Evolutionary conservation across 2,329 filamentous ascomycete species (phyloP).

Genomic region (Hymenoscyphus fraxineus): DNA sequence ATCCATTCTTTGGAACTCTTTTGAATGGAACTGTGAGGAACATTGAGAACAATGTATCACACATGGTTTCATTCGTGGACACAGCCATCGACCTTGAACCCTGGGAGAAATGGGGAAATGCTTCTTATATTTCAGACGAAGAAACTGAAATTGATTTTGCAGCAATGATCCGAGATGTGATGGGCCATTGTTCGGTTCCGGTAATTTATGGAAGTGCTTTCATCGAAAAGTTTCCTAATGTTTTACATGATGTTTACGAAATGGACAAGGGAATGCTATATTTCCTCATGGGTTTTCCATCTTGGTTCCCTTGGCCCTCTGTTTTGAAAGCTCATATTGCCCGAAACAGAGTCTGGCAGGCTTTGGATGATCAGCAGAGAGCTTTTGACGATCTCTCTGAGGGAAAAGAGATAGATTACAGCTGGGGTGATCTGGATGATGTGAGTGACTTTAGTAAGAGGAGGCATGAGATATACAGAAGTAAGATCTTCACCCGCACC

Average conservation of each 20-base stretch:
- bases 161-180: slow-evolving; percentile 52
- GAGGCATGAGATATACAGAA: slow-evolving; percentile 40
- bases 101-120: slow-evolving; percentile 55
- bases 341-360: slow-evolving; percentile 39
- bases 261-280: slow-evolving; percentile 52
- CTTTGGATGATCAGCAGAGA: slow-evolving; percentile 40
- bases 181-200: slow-evolving; percentile 47
- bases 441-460: slow-evolving; percentile 43
- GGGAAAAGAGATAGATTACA: slow-evolving; percentile 39
- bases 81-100: slow-evolving; percentile 58
- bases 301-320: slow-evolving; percentile 50
- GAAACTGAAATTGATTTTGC: slow-evolving; percentile 51
- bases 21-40: slow-evolving; percentile 37
- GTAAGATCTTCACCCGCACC: slow-evolving; percentile 20
- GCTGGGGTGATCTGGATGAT: slow-evolving; percentile 46
- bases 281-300: slow-evolving; percentile 52
- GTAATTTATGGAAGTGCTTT: slow-evolving; percentile 51
- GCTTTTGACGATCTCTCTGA: slow-evolving; percentile 42
- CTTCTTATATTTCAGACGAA: slow-evolving; percentile 40
- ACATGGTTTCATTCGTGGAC: slow-evolving; percentile 55
- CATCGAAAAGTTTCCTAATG: slow-evolving; percentile 47
- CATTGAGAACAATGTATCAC: slow-evolving; percentile 45
- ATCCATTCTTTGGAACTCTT: slow-evolving; percentile 43
- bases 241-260: slow-evolving; percentile 52
- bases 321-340: slow-evolving; percentile 46